Conservation (phyloP, 108 stramenopile genomes). For the Licmophora abbreviata region DNA sequence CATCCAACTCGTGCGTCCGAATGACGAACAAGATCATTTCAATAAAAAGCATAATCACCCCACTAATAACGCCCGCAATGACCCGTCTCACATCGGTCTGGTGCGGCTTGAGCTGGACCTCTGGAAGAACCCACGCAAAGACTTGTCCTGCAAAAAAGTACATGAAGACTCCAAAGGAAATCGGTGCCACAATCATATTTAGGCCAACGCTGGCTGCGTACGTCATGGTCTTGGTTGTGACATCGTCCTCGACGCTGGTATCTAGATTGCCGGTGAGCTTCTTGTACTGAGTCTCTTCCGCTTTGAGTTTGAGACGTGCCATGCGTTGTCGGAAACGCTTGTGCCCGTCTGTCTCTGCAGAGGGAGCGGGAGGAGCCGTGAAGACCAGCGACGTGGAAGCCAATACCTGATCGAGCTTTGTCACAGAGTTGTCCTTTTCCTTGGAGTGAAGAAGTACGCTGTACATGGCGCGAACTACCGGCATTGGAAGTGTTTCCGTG, state of each 20-base stretch:
- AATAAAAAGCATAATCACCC: slow-evolving; percentile 74
- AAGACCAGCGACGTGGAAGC: slow-evolving; percentile 14
- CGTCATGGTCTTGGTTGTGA: slow-evolving; percentile 68
- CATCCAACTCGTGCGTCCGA: slow-evolving; percentile 73
- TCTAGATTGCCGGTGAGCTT: slow-evolving; percentile 51
- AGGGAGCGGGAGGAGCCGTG: slow-evolving; percentile 13
- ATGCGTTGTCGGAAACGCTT: slow-evolving; percentile 38
- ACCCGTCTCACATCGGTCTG: slow-evolving; percentile 52
- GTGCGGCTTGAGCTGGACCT: background rate
- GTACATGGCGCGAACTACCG: no score
- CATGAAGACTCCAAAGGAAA: slow-evolving; percentile 79
- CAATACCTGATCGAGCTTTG: no score
- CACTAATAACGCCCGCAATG: slow-evolving; percentile 65
- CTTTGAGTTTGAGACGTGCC: slow-evolving; percentile 37
- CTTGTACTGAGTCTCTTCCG: slow-evolving; percentile 57
- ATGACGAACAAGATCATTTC: slow-evolving; percentile 88
- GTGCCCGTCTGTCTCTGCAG: slow-evolving; percentile 11
- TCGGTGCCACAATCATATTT: slow-evolving; percentile 83
- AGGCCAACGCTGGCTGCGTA: slow-evolving; percentile 74
- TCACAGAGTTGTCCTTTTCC: no score
- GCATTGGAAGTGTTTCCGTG: no score
- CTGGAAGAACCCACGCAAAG: slow-evolving; percentile 17
- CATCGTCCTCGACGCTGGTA: slow-evolving; percentile 41
- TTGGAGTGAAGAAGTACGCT: no score
- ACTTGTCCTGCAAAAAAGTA: slow-evolving; percentile 70